These are phyloP conservation scores for Begonia masoniana DNA, from an alignment of 306 rosid species.

Conservation along the genomic window DNA sequence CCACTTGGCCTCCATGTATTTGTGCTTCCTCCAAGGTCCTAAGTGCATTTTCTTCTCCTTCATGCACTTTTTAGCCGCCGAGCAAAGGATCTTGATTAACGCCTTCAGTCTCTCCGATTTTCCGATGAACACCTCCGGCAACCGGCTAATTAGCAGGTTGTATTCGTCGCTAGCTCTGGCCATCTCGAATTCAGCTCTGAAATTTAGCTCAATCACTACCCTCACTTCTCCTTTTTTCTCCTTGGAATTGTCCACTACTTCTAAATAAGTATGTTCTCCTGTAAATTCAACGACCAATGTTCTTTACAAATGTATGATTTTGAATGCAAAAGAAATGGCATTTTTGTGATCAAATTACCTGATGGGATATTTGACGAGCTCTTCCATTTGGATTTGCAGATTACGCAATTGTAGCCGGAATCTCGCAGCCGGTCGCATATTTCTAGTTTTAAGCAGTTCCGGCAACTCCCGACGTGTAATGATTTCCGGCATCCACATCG, in stretches of 20 bases:
- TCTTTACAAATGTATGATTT: no score
- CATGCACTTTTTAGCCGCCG: slow-evolving; percentile 68
- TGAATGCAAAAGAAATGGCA: no score
- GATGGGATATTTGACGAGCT: slow-evolving; percentile 37
- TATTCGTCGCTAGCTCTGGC: slow-evolving; percentile 54
- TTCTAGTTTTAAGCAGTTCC: slow-evolving; percentile 47
- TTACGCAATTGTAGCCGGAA: slow-evolving; percentile 41
- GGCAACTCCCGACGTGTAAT: slow-evolving; percentile 33
- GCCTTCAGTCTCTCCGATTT: slow-evolving; percentile 44
- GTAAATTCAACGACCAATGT: slow-evolving; percentile 1
- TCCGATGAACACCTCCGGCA: slow-evolving; percentile 68
- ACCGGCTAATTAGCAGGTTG: slow-evolving; percentile 27
- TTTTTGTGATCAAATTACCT: slow-evolving; percentile 21
- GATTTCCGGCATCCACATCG: slow-evolving; percentile 31
- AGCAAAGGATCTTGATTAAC: slow-evolving; percentile 52
- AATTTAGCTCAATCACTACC: slow-evolving; percentile 53
- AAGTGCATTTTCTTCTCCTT: slow-evolving; percentile 81
- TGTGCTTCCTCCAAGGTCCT: slow-evolving; percentile 79
- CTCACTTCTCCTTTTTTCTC: slow-evolving; percentile 25
- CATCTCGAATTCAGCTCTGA: slow-evolving; percentile 71
- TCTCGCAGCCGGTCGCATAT: slow-evolving; percentile 34
- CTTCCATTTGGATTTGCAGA: slow-evolving; percentile 70
- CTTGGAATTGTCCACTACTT: slow-evolving; percentile 41
- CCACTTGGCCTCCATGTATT: slow-evolving; percentile 90
- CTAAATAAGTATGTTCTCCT: slow-evolving; percentile 69